Conservation (phyloP, 768 basidiomycete genomes). For the Tricholoma flavovirens region DNA sequence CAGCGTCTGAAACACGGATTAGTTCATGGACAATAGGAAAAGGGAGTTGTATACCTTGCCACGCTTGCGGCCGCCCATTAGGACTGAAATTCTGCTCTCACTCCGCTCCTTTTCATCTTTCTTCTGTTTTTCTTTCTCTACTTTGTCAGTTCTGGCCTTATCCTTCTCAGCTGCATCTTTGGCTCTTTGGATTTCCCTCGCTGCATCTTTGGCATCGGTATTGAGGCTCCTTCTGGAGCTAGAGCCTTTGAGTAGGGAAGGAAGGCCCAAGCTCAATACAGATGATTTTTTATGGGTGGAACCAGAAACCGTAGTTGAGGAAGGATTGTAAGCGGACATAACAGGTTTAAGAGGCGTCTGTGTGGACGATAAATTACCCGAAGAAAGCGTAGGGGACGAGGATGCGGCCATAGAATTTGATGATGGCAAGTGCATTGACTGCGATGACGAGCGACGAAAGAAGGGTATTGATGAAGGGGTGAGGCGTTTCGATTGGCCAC, state of each 20-base stretch:
- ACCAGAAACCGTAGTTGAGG: constrained; percentile 50
- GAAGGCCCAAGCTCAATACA: constrained; percentile 73
- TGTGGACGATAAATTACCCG: constrained; percentile 31
- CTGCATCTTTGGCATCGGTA: constrained; percentile 55
- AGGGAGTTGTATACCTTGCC: constrained; percentile 64
- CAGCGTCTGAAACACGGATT: constrained; percentile 51
- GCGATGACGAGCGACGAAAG: constrained; percentile 87
- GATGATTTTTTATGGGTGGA: constrained; percentile 76
- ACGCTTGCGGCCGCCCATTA: constrained; percentile 84
- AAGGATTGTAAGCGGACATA: constrained; percentile 50
- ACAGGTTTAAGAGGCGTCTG: constrained; percentile 38
- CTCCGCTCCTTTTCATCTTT: constrained; percentile 87
- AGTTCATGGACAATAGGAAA: constrained; percentile 2
- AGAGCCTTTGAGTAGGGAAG: constrained; percentile 74
- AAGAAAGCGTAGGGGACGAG: constrained; percentile 44
- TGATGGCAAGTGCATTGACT: constrained; percentile 70
- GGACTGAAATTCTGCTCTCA: constrained; percentile 81
- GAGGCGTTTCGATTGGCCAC: constrained; percentile 71
- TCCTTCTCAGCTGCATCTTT: constrained; percentile 45
- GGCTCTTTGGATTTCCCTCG: constrained; percentile 36
- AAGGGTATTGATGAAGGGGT: constrained; percentile 93
- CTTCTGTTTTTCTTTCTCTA: constrained; percentile 48
- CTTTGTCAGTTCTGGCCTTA: constrained; percentile 33
- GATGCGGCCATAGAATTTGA: constrained; percentile 43
- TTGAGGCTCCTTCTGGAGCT: constrained; percentile 78